Evolutionary conservation across 2,329 filamentous ascomycete species (phyloP), one percentile per base, ranked within the genome.

Genomic region (Sporothrix schenckii): DNA sequence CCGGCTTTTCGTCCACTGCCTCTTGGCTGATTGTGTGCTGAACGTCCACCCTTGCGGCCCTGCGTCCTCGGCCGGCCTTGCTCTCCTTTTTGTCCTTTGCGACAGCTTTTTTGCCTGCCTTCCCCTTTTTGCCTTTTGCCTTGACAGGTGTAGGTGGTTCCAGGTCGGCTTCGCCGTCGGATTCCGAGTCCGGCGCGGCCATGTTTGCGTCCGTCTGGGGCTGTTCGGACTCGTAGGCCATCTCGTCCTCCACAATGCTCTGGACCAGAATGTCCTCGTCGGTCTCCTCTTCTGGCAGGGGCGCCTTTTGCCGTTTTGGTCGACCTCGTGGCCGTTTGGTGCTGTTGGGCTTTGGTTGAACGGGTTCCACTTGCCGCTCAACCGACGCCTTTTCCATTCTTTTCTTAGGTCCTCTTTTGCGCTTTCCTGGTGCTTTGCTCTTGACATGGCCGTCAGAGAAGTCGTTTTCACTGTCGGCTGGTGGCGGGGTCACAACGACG

Each of bases 371-470:
- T 1, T 11, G 34, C 14, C 50, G 10, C 14, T 63, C 65, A 2
- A 30, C 21, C 1, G 21, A 39, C 27, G 58, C 19, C 24, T 47
- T 39, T 24, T 47, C 34, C 24, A 39, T 24, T 21, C 39, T 70
- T 49, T 67, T 60, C n/a, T 58, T 71, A n/a, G 83, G 78, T 4
- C 83, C 83, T 66, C 83, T 77, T 71, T 68, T 66, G 50, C 79
- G 81, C 69, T 76, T 77, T 13, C 21, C 13, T n/a, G 27, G n/a
- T 3, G 58, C 7, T 21, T 69, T 53, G 30, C 56, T 52, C n/a
- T 68, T 52, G 27, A 11, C n/a, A 4, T 13, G 27, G 7, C 14
- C 47, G 30, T 30, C 67, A 9, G 56, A 41, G 14, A 52, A 34
- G 47, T 61, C 54, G 44, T 44, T 69, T 13, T 69, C 44, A 7